Evolutionary conservation across 2,329 filamentous ascomycete species (phyloP).

Genomic region (Alternaria burnsii): DNA sequence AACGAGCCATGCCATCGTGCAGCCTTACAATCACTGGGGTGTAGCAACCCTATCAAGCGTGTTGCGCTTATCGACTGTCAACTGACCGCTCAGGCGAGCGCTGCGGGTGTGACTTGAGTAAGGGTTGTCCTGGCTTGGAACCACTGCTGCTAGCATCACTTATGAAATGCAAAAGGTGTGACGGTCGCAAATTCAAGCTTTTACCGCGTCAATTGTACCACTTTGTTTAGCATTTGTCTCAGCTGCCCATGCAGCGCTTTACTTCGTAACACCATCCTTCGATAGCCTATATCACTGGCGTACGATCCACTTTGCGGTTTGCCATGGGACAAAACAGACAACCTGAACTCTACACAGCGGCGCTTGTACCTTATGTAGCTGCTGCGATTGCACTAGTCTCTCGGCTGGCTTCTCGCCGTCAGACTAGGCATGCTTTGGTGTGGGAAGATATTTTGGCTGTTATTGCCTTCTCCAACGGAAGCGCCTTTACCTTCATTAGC

Average conservation of each 20-base stretch:
- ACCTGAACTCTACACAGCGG: slow-evolving; percentile 30
- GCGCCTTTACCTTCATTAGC: slow-evolving; percentile 33
- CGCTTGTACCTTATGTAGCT: slow-evolving; percentile 29
- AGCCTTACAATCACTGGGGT: background rate
- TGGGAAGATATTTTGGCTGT: slow-evolving; percentile 36
- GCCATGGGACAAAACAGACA: slow-evolving; percentile 26
- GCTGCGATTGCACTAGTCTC: slow-evolving; percentile 28
- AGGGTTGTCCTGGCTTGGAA: slow-evolving; percentile 8
- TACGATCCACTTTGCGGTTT: background rate
- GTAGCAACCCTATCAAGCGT: background rate
- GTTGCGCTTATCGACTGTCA: slow-evolving; percentile 6
- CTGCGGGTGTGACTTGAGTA: background rate
- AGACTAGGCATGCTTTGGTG: slow-evolving; percentile 22
- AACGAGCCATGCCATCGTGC: background rate
- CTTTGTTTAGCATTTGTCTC: no score
- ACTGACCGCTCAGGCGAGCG: background rate
- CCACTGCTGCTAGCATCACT: background rate
- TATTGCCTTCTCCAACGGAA: slow-evolving; percentile 28
- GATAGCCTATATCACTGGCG: background rate
- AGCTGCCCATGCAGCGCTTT: background rate
- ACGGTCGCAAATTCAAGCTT: background rate
- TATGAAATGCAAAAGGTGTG: background rate
- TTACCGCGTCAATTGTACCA: background rate
- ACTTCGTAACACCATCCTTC: background rate
- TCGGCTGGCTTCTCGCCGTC: slow-evolving; percentile 25